Percentiles rank a stretch among this genome's conserved stretches.
Conservation (phyloP, 768 basidiomycete genomes). For the Porpolomopsis calyptriformis region DNA sequence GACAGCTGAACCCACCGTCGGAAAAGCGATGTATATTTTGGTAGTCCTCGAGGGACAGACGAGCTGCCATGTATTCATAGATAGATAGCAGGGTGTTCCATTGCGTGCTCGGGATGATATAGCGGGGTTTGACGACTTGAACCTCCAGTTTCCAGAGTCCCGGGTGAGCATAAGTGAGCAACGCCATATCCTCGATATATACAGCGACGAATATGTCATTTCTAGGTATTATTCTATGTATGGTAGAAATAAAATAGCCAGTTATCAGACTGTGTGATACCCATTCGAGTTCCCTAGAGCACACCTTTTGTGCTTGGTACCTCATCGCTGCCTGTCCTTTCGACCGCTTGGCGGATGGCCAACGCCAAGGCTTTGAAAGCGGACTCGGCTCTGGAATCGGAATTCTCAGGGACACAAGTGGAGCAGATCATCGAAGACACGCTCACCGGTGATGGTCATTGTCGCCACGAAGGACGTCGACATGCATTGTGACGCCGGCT, state of each 20-base stretch:
- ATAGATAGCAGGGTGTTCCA: too few species aligned
- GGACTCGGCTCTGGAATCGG: constrained; percentile 67
- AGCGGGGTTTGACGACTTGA: too few species aligned
- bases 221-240: too few species aligned
- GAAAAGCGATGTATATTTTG: constrained; percentile 78
- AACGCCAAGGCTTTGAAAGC: constrained; percentile 97
- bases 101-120: too few species aligned
- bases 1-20: constrained; percentile 69
- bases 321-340: constrained; percentile 78
- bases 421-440: background rate
- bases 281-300: too few species aligned
- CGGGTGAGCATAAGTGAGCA: too few species aligned
- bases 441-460: constrained; percentile 96
- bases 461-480: constrained; percentile 88
- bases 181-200: too few species aligned
- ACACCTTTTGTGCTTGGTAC: constrained; percentile 98
- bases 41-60: constrained; percentile 21
- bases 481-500: constrained; percentile 85
- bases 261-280: too few species aligned
- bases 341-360: constrained; percentile 91
- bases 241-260: too few species aligned
- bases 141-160: too few species aligned
- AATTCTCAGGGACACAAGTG: background rate
- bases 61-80: too few species aligned
- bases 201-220: too few species aligned